phyloP scores from a whole-genome alignment of 1,284 basidiomycete genomes.

The Cutaneotrichosporon daszewskae region DNA sequence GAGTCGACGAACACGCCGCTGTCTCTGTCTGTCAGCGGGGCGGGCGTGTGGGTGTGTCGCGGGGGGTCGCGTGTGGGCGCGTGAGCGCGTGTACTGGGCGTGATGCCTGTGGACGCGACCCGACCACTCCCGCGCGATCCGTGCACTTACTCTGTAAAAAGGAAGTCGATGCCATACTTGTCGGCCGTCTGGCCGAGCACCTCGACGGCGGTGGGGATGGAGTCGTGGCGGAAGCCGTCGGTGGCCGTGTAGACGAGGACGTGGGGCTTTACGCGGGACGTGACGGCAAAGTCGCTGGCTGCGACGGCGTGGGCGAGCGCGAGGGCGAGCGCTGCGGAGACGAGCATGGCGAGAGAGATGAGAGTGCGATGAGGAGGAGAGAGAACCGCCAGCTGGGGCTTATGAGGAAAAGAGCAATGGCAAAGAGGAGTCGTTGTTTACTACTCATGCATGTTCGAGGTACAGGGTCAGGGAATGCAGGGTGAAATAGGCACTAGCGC shows the following conservation, averaged over 20 bases:
- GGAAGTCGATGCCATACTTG: conserved; percentile 55
- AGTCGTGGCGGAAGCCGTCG: conserved; percentile 60
- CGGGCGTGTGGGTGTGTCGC: no score
- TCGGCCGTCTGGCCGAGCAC: conserved; percentile 49
- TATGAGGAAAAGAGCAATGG: no score
- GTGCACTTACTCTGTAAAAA: conserved; percentile 55
- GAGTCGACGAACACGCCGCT: conserved; percentile 56
- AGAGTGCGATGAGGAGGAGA: no score
- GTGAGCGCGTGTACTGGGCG: no score
- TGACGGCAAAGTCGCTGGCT: background rate
- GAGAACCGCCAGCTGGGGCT: no score
- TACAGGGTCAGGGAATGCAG: no score
- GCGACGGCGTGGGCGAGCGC: background rate
- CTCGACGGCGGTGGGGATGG: conserved; percentile 63
- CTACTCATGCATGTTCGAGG: no score
- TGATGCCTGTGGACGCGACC: no score
- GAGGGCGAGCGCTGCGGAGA: background rate
- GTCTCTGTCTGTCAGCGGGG: conserved; percentile 45
- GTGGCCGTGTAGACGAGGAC: conserved; percentile 40
- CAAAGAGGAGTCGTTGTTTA: no score
- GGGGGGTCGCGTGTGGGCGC: background rate
- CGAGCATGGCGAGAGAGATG: background rate
- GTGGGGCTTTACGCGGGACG: conserved; percentile 12
- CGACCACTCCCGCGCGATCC: no score
- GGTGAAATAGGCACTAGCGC: no score